phyloP scores from a whole-genome alignment of 805 yeast species.

The Ogataea degrootiae region DNA sequence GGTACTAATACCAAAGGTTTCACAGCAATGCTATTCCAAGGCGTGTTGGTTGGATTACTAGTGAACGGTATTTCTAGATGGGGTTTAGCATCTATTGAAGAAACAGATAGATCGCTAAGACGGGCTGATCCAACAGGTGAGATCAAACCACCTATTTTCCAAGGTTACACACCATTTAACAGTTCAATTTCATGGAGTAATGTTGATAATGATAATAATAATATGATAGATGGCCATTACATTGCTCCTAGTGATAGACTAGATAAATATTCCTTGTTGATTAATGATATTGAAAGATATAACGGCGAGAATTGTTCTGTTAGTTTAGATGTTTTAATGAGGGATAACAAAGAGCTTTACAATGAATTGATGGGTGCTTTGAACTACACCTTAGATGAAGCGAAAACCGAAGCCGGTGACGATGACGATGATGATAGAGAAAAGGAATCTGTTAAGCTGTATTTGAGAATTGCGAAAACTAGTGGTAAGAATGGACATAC shows the following conservation, averaged over 20 bases:
- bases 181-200: slow-evolving; percentile 36
- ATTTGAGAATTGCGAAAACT: slow-evolving; percentile 49
- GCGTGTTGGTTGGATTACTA: slow-evolving; percentile 73
- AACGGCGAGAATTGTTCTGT: slow-evolving; percentile 49
- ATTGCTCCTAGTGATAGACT: slow-evolving; percentile 27
- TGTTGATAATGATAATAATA: not conserved
- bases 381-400: slow-evolving; percentile 9
- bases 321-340: slow-evolving; percentile 34
- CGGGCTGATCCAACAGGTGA: slow-evolving; percentile 70
- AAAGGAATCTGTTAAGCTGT: slow-evolving; percentile 33
- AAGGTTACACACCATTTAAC: slow-evolving; percentile 27
- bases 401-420: not conserved
- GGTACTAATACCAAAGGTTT: slow-evolving; percentile 76
- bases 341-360: slow-evolving; percentile 26
- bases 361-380: slow-evolving; percentile 31
- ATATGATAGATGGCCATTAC: slow-evolving; percentile 22
- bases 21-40: slow-evolving; percentile 74
- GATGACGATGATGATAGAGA: slow-evolving; percentile 8
- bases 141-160: slow-evolving; percentile 47
- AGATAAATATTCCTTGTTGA: slow-evolving; percentile 56
- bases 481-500: slow-evolving; percentile 25
- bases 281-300: slow-evolving; percentile 77
- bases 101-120: slow-evolving; percentile 60
- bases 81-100: slow-evolving; percentile 90
- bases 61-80: slow-evolving; percentile 85